Evolutionary conservation across 495 filamentous ascomycete species (phyloP).

Genomic region (Penicillium desertorum): DNA sequence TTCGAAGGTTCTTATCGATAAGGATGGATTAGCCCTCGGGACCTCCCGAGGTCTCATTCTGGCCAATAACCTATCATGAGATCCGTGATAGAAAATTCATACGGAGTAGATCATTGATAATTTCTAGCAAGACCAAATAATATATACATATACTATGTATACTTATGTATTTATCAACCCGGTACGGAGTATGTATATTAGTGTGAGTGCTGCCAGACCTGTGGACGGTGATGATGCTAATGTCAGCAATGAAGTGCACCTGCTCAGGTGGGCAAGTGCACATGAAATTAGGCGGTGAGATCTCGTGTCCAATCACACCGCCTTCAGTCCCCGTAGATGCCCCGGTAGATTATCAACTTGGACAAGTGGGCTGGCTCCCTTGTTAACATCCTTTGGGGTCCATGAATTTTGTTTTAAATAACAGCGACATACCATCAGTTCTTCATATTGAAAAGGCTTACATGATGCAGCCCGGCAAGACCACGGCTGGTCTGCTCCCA

Average conservation of each 20-base stretch:
- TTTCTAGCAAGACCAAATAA: no score
- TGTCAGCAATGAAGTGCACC: neutral
- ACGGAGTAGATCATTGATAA: no score
- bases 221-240: no score
- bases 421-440: neutral
- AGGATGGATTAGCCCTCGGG: no score
- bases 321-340: neutral
- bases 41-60: neutral
- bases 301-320: neutral
- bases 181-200: no score
- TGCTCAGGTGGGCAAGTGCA: neutral
- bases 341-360: neutral
- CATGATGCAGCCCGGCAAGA: conserved; percentile 47
- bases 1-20: conserved; percentile 5
- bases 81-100: no score
- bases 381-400: neutral
- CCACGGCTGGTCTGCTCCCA: conserved; percentile 57
- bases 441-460: neutral
- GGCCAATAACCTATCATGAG: neutral
- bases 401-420: neutral
- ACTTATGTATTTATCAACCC: no score
- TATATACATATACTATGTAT: no score
- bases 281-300: neutral
- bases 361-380: neutral
- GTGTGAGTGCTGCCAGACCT: no score